These are phyloP conservation scores for Cantharellus cinnabarinus DNA, from an alignment of 768 basidiomycete genomes.

Conservation along the genomic window DNA sequence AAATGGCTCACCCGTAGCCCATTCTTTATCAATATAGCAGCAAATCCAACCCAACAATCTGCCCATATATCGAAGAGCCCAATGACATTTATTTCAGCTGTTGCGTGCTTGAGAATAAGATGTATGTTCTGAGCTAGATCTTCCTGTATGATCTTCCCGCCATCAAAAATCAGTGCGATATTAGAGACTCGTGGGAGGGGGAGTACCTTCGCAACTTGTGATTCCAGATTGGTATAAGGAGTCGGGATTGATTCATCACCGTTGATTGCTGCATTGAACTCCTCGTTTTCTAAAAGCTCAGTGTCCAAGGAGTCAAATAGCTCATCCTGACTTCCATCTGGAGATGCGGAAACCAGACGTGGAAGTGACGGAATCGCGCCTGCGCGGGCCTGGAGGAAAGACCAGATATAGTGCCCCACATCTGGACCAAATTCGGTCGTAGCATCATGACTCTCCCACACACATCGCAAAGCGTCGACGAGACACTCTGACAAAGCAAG, in stretches of 20 bases:
- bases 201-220: constrained; percentile 28
- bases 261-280: constrained; percentile 33
- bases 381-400: constrained; percentile 39
- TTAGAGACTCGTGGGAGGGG: neutral
- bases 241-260: constrained; percentile 13
- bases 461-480: constrained; percentile 25
- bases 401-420: constrained; percentile 35
- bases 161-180: constrained; percentile 1
- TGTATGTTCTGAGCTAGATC: constrained; percentile 35
- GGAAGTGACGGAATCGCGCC: constrained; percentile 26
- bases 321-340: constrained; percentile 48
- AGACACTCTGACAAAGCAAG: constrained; percentile 31
- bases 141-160: constrained; percentile 27
- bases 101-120: neutral
- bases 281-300: constrained; percentile 31
- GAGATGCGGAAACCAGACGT: constrained; percentile 8
- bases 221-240: constrained; percentile 24
- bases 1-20: constrained; percentile 20
- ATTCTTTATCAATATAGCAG: constrained; percentile 37
- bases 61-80: constrained; percentile 28
- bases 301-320: constrained; percentile 36
- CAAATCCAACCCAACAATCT: constrained; percentile 57
- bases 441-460: constrained; percentile 27
- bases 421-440: constrained; percentile 19
- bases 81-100: constrained; percentile 7